Evolutionary conservation across 2,329 filamentous ascomycete genomes (phyloP).

Genomic region (Mollisia scopiformis): DNA sequence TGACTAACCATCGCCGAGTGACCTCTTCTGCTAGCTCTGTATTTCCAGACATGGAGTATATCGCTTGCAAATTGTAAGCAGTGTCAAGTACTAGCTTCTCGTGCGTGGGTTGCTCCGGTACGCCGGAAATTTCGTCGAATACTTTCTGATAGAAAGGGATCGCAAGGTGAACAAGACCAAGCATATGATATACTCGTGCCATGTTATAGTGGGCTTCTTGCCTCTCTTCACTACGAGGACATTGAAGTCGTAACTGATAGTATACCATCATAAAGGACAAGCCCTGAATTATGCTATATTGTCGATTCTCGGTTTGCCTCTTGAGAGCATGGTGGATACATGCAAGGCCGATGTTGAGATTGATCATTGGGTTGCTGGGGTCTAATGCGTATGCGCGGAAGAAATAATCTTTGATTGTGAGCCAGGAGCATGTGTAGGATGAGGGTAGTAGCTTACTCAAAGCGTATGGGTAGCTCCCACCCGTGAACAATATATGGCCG

Average conservation of each 20-base stretch:
- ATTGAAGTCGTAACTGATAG: conserved; percentile 58
- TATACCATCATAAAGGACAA: conserved; percentile 80
- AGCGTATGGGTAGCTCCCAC: conserved; percentile 81
- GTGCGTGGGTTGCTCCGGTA: conserved; percentile 13
- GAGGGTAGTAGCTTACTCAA: conserved; percentile 57
- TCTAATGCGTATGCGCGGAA: conserved; percentile 76
- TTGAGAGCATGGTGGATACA: conserved; percentile 92
- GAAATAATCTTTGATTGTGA: conserved; percentile 69
- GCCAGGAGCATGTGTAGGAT: background rate
- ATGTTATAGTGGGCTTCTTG: conserved; percentile 86
- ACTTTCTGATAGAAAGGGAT: conserved; percentile 67
- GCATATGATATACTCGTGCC: conserved; percentile 73
- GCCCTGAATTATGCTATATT: conserved; percentile 85
- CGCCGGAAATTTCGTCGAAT: conserved; percentile 42
- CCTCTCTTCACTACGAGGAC: conserved; percentile 44
- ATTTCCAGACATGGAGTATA: conserved; percentile 69
- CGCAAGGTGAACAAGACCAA: conserved; percentile 75
- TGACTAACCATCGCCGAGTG: conserved; percentile 59
- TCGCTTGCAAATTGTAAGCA: conserved; percentile 72
- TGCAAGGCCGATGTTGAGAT: conserved; percentile 78
- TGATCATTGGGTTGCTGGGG: conserved; percentile 75
- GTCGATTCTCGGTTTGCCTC: conserved; percentile 85
- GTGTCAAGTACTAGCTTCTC: conserved; percentile 71
- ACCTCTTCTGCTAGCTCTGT: conserved; percentile 60
- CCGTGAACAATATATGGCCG: conserved; percentile 84